Percentiles rank a stretch among this genome's conserved stretches.
Evolutionary conservation across 1,139 yeast genomes (phyloP).

Genomic region (Pneumocystis oryctolagi): DNA sequence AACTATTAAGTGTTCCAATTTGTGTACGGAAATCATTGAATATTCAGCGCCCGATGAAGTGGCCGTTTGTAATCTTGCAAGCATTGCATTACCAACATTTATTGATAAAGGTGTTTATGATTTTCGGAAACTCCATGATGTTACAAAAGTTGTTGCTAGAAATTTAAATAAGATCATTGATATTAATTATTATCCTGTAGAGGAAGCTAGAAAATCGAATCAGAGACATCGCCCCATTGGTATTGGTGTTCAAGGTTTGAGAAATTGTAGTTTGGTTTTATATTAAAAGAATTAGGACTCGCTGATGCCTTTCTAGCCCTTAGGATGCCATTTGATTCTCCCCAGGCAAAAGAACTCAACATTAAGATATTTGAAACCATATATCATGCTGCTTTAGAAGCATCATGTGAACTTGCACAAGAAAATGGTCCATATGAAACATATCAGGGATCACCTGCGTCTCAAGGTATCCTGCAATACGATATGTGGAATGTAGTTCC

Average conservation of each 20-base stretch:
- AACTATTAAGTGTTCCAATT: conserved; percentile 69
- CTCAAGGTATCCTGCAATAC: conserved; percentile 60
- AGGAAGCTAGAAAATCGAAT: conserved; percentile 53
- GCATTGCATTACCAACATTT: conserved; percentile 68
- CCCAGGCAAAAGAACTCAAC: conserved; percentile 55
- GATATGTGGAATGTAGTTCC: conserved; percentile 74
- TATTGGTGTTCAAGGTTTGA: conserved; percentile 64
- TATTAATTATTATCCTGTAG: conserved; percentile 63
- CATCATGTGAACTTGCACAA: conserved; percentile 59
- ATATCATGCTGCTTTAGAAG: conserved; percentile 72
- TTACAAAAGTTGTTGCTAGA: conserved; percentile 56
- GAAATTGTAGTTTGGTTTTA: background rate
- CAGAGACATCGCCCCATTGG: conserved; percentile 75
- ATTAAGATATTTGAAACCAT: conserved; percentile 77
- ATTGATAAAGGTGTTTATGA: conserved; percentile 43
- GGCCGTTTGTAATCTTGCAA: conserved; percentile 83
- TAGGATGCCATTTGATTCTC: conserved; percentile 66
- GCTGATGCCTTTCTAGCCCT: conserved; percentile 73
- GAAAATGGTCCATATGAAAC: conserved; percentile 52
- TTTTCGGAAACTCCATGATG: conserved; percentile 54
- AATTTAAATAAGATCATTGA: conserved; percentile 69
- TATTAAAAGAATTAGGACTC: conserved; percentile 21
- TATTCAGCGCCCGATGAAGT: conserved; percentile 77
- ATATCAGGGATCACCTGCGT: conserved; percentile 69
- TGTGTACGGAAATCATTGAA: conserved; percentile 84